Base-by-base conservation (phyloP, 306 rosid genomes). In the Quercus robur region DNA sequence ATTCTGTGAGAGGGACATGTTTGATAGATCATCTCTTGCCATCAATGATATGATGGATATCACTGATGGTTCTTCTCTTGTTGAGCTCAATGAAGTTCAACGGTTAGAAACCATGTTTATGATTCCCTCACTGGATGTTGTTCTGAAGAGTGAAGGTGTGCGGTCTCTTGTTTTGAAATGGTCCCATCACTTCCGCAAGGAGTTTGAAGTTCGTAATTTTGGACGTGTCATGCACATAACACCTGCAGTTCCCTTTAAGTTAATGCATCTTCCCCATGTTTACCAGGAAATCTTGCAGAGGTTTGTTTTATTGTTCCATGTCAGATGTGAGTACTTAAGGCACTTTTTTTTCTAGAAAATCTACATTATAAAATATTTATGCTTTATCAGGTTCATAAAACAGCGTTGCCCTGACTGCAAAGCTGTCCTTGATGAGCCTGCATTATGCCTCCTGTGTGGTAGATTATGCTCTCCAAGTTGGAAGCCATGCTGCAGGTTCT, bases 401-500 rank as follows among this genome's bases (percentile, higher is more conserved):
- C 95, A 91, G 84, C 82, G 85, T 18, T 96, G 99, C 80, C 85
- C 77, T 66, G 91, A 80, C 62, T 96, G 99, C 85, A 86, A 93
- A 63, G 13, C 86, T 76, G 70, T 76, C 69, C 84, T 90, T 73
- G 91, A 90, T 12, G 99, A 96, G 30, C 98, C 98, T 51, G 99
- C 94, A 21, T 82, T 93, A 83, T 96, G 99, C 91, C 86, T 96
- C 75, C 85, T 96, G 73, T 96, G 99, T 82, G 99, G 97, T 77
- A 89, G 87, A 86, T 77, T 96, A 85, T 96, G 99, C 85, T 87
- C 92, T 73, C 94, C 97, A 66, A 93, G 82, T 83, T 89, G 97
- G 99, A 96, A 90, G 82, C 19, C 93, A 25, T 96, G 99, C 89
- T 96, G 99, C 99, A 89, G 91, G 99, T 96, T 81, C 73, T 55